Evolutionary conservation across 129 eudicot genomes (phyloP), one percentile per base, ranked within the genome.

Genomic region (Saposhnikovia divaricata): DNA sequence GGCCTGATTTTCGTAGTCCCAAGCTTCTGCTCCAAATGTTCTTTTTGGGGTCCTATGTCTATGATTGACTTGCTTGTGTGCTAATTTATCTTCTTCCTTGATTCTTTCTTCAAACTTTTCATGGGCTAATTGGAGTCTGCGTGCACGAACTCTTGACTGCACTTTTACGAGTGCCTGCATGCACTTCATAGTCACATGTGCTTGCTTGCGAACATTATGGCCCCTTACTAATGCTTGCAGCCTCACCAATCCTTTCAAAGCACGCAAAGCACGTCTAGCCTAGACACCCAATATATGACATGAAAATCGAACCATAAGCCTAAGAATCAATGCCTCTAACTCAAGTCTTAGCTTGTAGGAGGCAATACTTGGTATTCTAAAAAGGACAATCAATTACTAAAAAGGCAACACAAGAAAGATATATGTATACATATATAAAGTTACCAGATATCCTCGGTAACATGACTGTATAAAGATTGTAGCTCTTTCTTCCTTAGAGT

Each of bases 131-230:
- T 91, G 91, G 34, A 95, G 93, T 80, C 98, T 85, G 31, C 90
- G 90, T 12, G 94, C 97, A 18, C 98, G 90, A 21, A 95, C 98
- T 81, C 97, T 88, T 21, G 97, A 97, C 82, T 92, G 97, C 63
- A 89, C 96, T 4, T 96, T 89, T 9, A 95, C 96, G n/a, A 95
- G 80, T 14, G 98, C 96, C 83, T 95, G 97, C 97, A 92, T 92
- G 81, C 97, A 95, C 77, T 93, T 83, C 98, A 95, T 95, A 23
- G 98, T 95, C 98, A 92, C 90, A 21, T 95, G 96, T 16, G 98
- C 97, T 76, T 95, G 98, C 80, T 95, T 95, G 40, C 97, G 86
- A 73, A 95, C 98, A 39, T 92, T 90, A 83, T 95, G 98, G 37
- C 98, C 98, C 88, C 97, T 89, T 45, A 95, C 97, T 39, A 95